Base-by-base conservation (phyloP, 495 filamentous ascomycete genomes). In the Lichina pygmaea region DNA sequence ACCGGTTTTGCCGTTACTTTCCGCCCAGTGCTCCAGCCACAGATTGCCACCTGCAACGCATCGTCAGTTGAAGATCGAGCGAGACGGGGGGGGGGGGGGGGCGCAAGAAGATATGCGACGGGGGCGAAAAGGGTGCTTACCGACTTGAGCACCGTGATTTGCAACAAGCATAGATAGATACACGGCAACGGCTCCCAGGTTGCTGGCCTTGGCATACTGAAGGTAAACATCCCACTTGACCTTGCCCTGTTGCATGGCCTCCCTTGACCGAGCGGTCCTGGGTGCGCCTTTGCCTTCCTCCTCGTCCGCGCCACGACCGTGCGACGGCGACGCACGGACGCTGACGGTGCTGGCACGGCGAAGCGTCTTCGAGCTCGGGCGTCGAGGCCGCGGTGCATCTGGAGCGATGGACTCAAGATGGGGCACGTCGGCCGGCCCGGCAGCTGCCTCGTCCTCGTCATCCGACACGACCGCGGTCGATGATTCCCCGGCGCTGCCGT, bases 1-100 rank as follows among this genome's bases (percentile, higher is more conserved):
- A 42, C 75, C 76, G 44, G 65, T 62, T 36, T 65, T 48, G 51
- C 72, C 67, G 54, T 93, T 95, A 45, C 54, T 54, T 50, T 94
- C 83, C 36, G 89, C 70, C 86, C 89, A 95, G 42, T 70, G 58
- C 63, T 99, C 93, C 45, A 99, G 66, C 91, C 91, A 99, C 48
- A 86, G 66, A 52, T 75, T 93, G 33, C 81, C 86, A 42, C 67
- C 65, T 62, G 42, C 34, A 46, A 34, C 4, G 5, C 7, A 7
- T 17, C 36, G 24, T 15, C n/a, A n/a, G 11, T 6, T 33, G 16
- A 44, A 17, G 41, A 31, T 30, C 13, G 32, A 16, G 17, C 15
- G 12, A n/a, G n/a, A n/a, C n/a, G n/a, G n/a, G n/a, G n/a, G n/a
- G n/a, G n/a, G n/a, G n/a, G n/a, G 12, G 38, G 3, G 38, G 4